Base-by-base conservation (phyloP, 441 rosid genomes). In the Mallotus japonicus region DNA sequence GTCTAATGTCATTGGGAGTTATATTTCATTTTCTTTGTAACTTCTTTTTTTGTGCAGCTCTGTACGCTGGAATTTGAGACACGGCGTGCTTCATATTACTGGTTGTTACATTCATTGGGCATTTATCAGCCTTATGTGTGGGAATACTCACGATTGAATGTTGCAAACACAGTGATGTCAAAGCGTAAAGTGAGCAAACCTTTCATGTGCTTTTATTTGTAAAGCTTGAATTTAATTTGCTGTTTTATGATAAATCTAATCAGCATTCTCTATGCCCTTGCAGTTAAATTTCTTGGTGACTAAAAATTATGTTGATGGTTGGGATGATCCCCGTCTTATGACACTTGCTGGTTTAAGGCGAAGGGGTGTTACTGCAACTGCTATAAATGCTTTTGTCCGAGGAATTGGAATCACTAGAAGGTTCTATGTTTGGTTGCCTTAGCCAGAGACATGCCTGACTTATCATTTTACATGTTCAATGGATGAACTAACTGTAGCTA, bases 241-340 rank as follows among this genome's bases (percentile, higher is more conserved):
- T 64, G 13, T 64, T 58, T 64, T 67, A 8, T 61, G 56, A 61
- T 61, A 19, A 44, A 15, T 22, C 55, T 64, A 42, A 70, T 51
- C 44, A 19, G 44, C 12, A 9, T 80, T 34, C 12, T 62, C 61
- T 17, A 2, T 75, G 28, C 28, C 69, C 47, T 62, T 80, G 84
- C 86, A 95, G 97, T 82, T 95, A 79, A 93, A 95, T 79, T 85
- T 81, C 82, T 78, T 95, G 69, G 98, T 95, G 66, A 90, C 92
- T 62, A 83, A 90, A 34, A 93, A 89, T 71, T 75, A 86, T 85
- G 97, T 95, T 73, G 99, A 95, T 81, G 96, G 99, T 66, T 95
- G 98, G 99, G 99, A 95, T 87, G 99, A 95, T 79, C 99, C 97
- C 16, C 96, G 97, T 76, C 92, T 95, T 77, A 85, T 95, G 94